phyloP scores from a whole-genome alignment of 768 basidiomycete species.

The Mycena vitilis region DNA sequence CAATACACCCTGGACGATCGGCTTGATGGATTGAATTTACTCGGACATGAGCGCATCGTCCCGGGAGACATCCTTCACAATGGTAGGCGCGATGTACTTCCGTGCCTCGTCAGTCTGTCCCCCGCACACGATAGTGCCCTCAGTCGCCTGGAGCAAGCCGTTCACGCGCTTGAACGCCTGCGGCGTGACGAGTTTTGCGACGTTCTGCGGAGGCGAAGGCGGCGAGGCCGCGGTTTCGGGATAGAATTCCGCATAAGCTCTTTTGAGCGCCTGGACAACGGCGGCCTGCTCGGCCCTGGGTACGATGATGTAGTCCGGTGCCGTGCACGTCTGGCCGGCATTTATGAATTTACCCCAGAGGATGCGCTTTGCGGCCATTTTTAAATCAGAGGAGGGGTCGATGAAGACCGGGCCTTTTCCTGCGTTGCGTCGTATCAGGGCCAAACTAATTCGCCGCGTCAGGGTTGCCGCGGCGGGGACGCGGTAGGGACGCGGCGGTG shows the following conservation, averaged over 20 bases:
- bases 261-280: slow-evolving; percentile 58
- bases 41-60: slow-evolving; percentile 73
- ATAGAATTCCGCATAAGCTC: slow-evolving; percentile 60
- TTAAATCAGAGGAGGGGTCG: slow-evolving; percentile 53
- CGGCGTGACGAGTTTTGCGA: slow-evolving; percentile 64
- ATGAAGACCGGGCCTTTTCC: no score
- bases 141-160: slow-evolving; percentile 62
- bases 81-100: slow-evolving; percentile 65
- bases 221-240: slow-evolving; percentile 50
- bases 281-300: slow-evolving; percentile 55
- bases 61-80: slow-evolving; percentile 64
- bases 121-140: slow-evolving; percentile 68
- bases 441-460: no score
- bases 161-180: slow-evolving; percentile 65
- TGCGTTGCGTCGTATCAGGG: no score
- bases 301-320: slow-evolving; percentile 60
- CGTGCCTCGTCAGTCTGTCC: slow-evolving; percentile 54
- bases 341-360: slow-evolving; percentile 68
- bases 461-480: no score
- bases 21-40: slow-evolving; percentile 46
- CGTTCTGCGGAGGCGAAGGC: slow-evolving; percentile 56
- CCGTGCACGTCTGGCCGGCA: no score
- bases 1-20: no score
- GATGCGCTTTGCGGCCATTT: slow-evolving; percentile 70
- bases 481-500: no score